phyloP scores from a whole-genome alignment of 75 land plant genomes.

The Ceratopteris richardii region DNA sequence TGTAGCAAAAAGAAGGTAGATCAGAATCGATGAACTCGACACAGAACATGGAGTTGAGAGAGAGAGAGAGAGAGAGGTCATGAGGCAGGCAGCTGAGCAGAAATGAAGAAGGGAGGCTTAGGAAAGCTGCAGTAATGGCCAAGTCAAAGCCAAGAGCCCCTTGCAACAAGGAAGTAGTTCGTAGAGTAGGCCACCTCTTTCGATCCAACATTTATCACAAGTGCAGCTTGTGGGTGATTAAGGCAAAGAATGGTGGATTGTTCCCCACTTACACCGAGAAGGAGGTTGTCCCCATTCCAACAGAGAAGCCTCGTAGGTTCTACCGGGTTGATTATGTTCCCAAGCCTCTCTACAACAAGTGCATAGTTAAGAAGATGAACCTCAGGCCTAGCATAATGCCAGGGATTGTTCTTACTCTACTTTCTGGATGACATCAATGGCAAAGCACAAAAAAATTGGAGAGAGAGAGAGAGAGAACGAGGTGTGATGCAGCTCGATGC shows the following conservation, averaged over 20 bases:
- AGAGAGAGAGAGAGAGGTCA: too few relatives aligned
- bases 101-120: too few relatives aligned
- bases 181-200: conserved; percentile 49
- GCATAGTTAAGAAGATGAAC: conserved; percentile 51
- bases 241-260: conserved; percentile 62
- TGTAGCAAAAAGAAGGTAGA: too few relatives aligned
- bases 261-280: conserved; percentile 45
- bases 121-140: conserved; percentile 24
- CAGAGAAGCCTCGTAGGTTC: conserved; percentile 48
- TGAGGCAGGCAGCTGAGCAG: too few relatives aligned
- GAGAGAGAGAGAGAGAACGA: too few relatives aligned
- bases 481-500: too few relatives aligned
- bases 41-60: too few relatives aligned
- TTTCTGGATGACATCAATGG: conserved; percentile 39
- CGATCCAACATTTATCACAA: conserved; percentile 74
- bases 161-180: conserved; percentile 53
- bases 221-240: conserved; percentile 77
- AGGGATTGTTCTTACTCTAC: conserved; percentile 43
- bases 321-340: conserved; percentile 73
- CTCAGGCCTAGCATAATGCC: conserved; percentile 50
- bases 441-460: too few relatives aligned
- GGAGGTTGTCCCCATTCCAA: conserved; percentile 8
- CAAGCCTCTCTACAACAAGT: conserved; percentile 40
- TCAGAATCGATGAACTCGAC: too few relatives aligned
- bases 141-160: conserved; percentile 9